Conservation (phyloP, 106 monocot genomes). For the Vanilla planifolia region DNA sequence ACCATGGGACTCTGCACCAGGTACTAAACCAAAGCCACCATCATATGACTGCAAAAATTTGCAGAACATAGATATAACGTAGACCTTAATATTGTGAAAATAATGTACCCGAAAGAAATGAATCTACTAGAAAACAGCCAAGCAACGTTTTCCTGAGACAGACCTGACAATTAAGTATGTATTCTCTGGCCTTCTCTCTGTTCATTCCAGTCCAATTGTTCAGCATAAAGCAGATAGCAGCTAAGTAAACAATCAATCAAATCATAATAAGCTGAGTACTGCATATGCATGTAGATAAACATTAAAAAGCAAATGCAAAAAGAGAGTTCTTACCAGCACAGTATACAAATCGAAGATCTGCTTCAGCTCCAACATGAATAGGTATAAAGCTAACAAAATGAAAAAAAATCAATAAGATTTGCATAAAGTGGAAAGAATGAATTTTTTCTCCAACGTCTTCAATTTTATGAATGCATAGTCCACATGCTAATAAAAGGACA, state of each 20-base stretch:
- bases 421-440: no score
- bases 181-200: slow-evolving; percentile 66
- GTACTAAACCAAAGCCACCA: slow-evolving; percentile 94
- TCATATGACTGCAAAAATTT: slow-evolving; percentile 83
- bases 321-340: slow-evolving; percentile 75
- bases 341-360: slow-evolving; percentile 93
- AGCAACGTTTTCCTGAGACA: background rate
- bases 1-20: slow-evolving; percentile 99
- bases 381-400: slow-evolving; percentile 75
- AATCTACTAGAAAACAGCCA: background rate
- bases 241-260: slow-evolving; percentile 39
- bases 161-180: slow-evolving; percentile 83
- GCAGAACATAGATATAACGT: background rate
- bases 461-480: no score
- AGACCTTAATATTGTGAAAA: background rate
- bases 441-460: no score
- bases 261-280: background rate
- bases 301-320: slow-evolving; percentile 6
- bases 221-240: slow-evolving; percentile 76
- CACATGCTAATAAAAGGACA: no score
- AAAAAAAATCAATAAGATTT: no score
- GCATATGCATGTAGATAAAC: background rate
- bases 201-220: slow-evolving; percentile 91
- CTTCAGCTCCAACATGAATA: slow-evolving; percentile 77
- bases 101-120: background rate